Percentiles rank a stretch among this genome's conserved stretches.
Evolutionary conservation across 2,329 filamentous ascomycete genomes (phyloP).

Genomic region (Fusarium palustre): DNA sequence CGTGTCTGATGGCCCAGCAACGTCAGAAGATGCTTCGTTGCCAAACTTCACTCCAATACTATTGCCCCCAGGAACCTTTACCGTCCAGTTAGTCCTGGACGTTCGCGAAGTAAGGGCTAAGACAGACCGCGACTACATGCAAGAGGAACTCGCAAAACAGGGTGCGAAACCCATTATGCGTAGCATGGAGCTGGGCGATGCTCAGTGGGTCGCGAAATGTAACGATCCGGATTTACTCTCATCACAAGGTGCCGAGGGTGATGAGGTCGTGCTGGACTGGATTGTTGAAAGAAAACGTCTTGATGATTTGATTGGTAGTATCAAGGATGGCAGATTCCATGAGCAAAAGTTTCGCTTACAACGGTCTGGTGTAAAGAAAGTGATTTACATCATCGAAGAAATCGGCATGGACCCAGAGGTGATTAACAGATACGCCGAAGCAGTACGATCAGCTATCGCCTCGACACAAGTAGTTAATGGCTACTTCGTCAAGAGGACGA

Average conservation of each 20-base stretch:
- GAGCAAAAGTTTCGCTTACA: constrained; percentile 86
- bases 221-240: constrained; percentile 68
- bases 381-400: constrained; percentile 83
- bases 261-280: constrained; percentile 81
- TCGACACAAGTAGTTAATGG: constrained; percentile 82
- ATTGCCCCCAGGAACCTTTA: constrained; percentile 74
- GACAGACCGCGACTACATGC: constrained; percentile 81
- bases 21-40: constrained; percentile 50
- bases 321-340: constrained; percentile 84
- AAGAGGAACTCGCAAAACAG: constrained; percentile 75
- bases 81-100: constrained; percentile 79
- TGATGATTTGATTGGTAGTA: constrained; percentile 82
- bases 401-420: constrained; percentile 69
- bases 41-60: constrained; percentile 69
- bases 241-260: constrained; percentile 69
- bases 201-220: constrained; percentile 82
- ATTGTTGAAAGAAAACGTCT: constrained; percentile 85
- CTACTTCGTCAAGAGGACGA: constrained; percentile 82
- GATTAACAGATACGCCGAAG: constrained; percentile 70
- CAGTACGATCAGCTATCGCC: constrained; percentile 78
- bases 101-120: constrained; percentile 79
- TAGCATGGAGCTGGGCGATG: constrained; percentile 78
- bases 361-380: constrained; percentile 78
- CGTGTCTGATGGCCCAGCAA: constrained; percentile 54
- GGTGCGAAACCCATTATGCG: constrained; percentile 75